Base-by-base conservation (phyloP, 805 yeast species). In the Hanseniaspora meyeri region DNA sequence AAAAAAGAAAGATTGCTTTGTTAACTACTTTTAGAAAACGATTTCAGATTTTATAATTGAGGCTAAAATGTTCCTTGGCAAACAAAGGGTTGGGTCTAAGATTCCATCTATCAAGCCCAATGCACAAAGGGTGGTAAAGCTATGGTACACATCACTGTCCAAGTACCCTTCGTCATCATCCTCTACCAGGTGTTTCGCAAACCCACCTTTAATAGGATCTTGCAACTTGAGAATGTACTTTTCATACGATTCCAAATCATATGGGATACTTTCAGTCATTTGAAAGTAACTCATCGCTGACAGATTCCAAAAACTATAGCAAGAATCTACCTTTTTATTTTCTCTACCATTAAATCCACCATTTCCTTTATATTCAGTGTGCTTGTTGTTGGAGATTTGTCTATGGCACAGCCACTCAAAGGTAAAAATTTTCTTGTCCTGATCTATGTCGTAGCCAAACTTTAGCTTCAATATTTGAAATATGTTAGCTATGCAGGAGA, bases 291-390 rank as follows among this genome's bases (percentile, higher is more conserved):
- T 62, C 59, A 87, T 69, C 4, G 87, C 72, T 1, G 79, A 90
- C 16, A 80, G 63, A 48, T 80, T 77, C 96, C 96, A 89, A 75
- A 88, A 89, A 7, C 84, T 78, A 64, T 89, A 89, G 70, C 97
- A 89, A 0, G 95, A 84, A 67, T 89, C 97, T 3, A 85, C 85
- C 57, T 74, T 77, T 66, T 89, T 89, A 66, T 87, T 87, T n/a
- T 79, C 81, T 49, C 97, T 73, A 1, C 97, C 97, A 66, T 88
- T 87, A 65, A 86, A 81, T 0, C 91, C 91, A 1, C 96, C 96
- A 53, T 69, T 69, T 63, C 84, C 91, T 1, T 65, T 69, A 0
- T 51, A 60, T 61, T 79, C 82, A 52, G 66, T 69, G 55, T 60
- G 66, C 32, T 70, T 74, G 57, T 74, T 68, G 0, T 63, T 64